Base-by-base conservation (phyloP, 805 yeast genomes). In the Barnettozyma siamensis region DNA sequence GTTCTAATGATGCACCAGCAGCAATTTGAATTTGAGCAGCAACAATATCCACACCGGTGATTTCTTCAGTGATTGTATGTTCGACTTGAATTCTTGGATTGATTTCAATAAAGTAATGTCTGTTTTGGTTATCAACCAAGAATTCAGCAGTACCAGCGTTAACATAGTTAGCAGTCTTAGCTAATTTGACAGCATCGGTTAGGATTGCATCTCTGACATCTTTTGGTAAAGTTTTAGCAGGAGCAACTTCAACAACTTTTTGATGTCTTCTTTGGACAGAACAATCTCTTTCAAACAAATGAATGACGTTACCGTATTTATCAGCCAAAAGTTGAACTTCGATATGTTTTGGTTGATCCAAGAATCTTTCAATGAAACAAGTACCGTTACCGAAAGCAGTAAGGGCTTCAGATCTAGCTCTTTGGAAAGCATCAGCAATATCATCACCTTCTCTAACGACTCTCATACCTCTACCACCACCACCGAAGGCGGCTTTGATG, bases 401-500 rank as follows among this genome's bases (percentile, higher is more conserved):
- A 57, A 79, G 74, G 46, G 98, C 98, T 72, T 91, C 99, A 34
- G 95, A 84, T 24, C 83, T 78, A 28, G 98, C 98, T 67, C 99
- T 83, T 57, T 73, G 68, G 70, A 93, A 91, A 29, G 98, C 97
- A 62, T 91, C 97, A 35, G 62, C 82, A 45, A 91, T 78, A 63
- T 82, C 87, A 55, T 93, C 99, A 56, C 96, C 97, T 66, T 91
- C 96, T 59, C 94, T 75, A 34, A 91, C 99, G 38, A 91, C 99
- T 70, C 99, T 82, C 98, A 91, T 93, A 76, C 99, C 99, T 69
- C 98, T 81, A 61, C 99, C 99, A 74, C 99, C 99, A 69, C 99
- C 99, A 64, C 99, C 99, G 60, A 85, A 93, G 30, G 99, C 99
- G 35, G 99, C 99, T 69, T 91, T 91, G 68, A 91, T 88, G 66